Evolutionary conservation across 495 filamentous ascomycete species (phyloP), one percentile per base, ranked within the genome.

Genomic region (Trichocladium uniseriatum): DNA sequence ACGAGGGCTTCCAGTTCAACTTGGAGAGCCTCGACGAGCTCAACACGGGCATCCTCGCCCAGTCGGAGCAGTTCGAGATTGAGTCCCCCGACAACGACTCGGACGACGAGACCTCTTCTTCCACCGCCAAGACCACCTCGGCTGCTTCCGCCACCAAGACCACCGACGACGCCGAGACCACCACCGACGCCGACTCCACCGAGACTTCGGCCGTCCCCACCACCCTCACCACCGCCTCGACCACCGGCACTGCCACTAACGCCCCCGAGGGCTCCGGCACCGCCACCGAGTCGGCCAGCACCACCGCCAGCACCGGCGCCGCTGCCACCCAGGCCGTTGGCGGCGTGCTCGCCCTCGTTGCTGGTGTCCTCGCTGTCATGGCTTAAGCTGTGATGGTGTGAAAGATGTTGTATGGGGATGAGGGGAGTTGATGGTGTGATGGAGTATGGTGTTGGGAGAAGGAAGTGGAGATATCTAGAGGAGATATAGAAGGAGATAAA

Each of bases 21-120:
- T 46, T 63, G 40, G 44, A 61, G 55, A 59, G 55, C 58, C 38
- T 59, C 42, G 31, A 45, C 6, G 5, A 24, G 16, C 19, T 41
- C 16, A 63, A 56, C 55, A 56, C 49, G 19, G 60, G 61, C 38
- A 63, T 63, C 45, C 53, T 63, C 10, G 61, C 61, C 36, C 61
- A 63, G 56, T 57, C 55, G 22, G 51, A 52, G 50, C 61, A 63
- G 56, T 63, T 63, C 40, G 48, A 61, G 50, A 38, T 53, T 24
- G 29, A 53, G 22, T 32, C 31, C 35, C 43, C 31, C 31, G 31
- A 32, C 31, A 11, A 32, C 31, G 31, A 32, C 9, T 15, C 41
- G 13, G 41, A 45, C 28, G 45, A 44, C n/a, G 31, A 55, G 47
- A 47, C 44, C 24, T 27, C 24, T 4, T 34, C 43, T n/a, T 11